These are phyloP conservation scores for Eucalyptus urophylla DNA, from an alignment of 345 rosid genomes.

Conservation along the genomic window DNA sequence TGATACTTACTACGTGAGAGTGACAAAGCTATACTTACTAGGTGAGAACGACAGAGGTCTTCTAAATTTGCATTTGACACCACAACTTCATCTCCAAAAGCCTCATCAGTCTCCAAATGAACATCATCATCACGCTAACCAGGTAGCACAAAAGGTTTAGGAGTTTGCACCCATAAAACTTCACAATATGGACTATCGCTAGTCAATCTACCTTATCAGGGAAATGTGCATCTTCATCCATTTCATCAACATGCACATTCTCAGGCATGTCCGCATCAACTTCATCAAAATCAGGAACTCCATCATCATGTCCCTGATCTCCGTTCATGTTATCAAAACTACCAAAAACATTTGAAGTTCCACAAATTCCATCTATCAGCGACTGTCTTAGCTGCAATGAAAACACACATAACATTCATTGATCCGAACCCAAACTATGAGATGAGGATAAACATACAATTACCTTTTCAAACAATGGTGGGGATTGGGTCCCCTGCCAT, in stretches of 20 bases:
- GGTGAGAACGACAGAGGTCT: slow-evolving; percentile 94
- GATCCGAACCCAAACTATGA: background rate
- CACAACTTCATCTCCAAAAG: slow-evolving; percentile 24
- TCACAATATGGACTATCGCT: background rate
- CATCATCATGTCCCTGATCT: slow-evolving; percentile 32
- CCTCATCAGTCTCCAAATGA: slow-evolving; percentile 16
- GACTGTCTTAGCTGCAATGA: slow-evolving; percentile 63
- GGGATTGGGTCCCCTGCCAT: slow-evolving; percentile 19
- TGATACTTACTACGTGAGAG: background rate
- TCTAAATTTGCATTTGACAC: slow-evolving; percentile 63
- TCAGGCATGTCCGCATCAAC: slow-evolving; percentile 41
- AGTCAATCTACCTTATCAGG: slow-evolving; percentile 19
- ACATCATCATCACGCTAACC: slow-evolving; percentile 22
- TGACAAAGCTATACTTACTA: slow-evolving; percentile 31
- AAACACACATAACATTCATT: background rate
- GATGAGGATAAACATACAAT: background rate
- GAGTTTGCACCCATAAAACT: background rate
- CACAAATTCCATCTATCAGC: slow-evolving; percentile 35
- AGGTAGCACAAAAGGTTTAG: background rate
- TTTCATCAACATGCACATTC: slow-evolving; percentile 36
- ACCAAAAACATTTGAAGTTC: slow-evolving; percentile 16
- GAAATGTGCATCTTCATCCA: slow-evolving; percentile 41
- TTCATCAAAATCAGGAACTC: slow-evolving; percentile 34
- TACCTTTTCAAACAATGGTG: slow-evolving; percentile 75
- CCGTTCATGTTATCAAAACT: slow-evolving; percentile 14